Evolutionary conservation across 441 rosid genomes (phyloP), one percentile per base, ranked within the genome.

Genomic region (Euphorbia celastroides): DNA sequence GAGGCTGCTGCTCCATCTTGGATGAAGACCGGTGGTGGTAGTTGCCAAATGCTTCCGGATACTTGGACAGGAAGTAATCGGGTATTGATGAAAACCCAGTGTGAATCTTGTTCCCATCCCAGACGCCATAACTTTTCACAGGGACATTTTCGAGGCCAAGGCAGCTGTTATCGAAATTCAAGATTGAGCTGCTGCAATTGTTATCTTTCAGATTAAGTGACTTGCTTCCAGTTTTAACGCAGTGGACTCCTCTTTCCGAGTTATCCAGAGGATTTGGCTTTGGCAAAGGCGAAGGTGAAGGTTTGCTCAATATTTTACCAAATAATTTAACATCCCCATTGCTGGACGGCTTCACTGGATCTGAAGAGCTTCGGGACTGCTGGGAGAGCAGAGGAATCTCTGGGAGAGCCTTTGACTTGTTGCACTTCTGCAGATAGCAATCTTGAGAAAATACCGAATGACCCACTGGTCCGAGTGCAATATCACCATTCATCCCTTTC

Each of bases 51-150:
- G 98, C 93, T 38, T 88, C 89, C 6, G 98, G 96, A 79, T 84
- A 88, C 74, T 84, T 84, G 27, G 98, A 88, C 70, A 92, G 65
- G 38, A 88, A 77, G 42, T 79, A 88, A 70, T 92, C 90, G 0
- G 97, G 93, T 67, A 88, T 66, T 36, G 96, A 78, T 54, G 94
- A 65, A 75, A 82, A 80, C 69, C 91, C 89, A 14, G 95, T 86
- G 68, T 84, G 97, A 50, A 90, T 84, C 75, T 82, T 83, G 72
- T 65, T 88, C 68, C 97, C 97, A 78, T 90, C 96, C 98, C 99
- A 90, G 72, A 77, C 87, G 17, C 96, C 88, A 36, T 88, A 86
- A 79, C 88, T 85, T 65, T 78, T 82, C 67, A 76, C 62, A 2
- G 96, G 91, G 63, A 80, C 83, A 78, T 86, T 90, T 74, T 92